Percentiles rank a stretch among this genome's conserved stretches.
phyloP scores from a whole-genome alignment of 2,329 filamentous ascomycete species.

The Penicillium occitanis region DNA sequence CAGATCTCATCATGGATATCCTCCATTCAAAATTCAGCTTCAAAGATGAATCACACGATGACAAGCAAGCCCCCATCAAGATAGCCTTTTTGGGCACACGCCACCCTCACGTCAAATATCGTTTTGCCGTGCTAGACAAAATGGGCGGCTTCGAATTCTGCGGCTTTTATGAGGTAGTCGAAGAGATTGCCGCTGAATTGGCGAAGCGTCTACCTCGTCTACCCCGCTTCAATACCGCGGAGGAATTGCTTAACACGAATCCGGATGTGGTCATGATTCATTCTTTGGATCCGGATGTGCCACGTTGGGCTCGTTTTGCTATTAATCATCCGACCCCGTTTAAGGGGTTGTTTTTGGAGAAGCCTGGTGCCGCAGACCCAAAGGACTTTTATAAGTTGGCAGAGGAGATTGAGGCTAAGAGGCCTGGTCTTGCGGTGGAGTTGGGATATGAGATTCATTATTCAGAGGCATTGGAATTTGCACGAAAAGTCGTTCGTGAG shows the following conservation, averaged over 20 bases:
- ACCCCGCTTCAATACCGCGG: conserved; percentile 20
- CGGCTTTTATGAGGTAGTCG: conserved; percentile 24
- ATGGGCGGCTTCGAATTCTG: conserved; percentile 25
- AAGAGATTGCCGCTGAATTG: conserved; percentile 21
- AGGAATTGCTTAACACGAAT: conserved; percentile 22
- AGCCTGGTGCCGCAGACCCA: conserved; percentile 24
- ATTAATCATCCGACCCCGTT: conserved; percentile 23
- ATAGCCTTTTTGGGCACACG: conserved; percentile 25
- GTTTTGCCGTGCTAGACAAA: conserved; percentile 24
- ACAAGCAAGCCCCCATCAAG: conserved; percentile 21
- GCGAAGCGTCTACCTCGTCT: conserved; percentile 23
- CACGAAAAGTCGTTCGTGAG: conserved; percentile 22
- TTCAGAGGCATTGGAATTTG: conserved; percentile 23
- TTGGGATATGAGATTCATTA: conserved; percentile 26
- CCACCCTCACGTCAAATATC: conserved; percentile 25
- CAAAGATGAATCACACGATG: conserved; percentile 18
- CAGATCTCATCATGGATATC: conserved; percentile 21
- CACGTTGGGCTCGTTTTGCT: conserved; percentile 24
- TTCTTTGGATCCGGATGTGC: conserved; percentile 24
- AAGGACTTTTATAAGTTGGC: conserved; percentile 23
- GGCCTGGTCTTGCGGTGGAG: conserved; percentile 22
- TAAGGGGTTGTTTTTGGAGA: conserved; percentile 24
- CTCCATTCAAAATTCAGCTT: conserved; percentile 23
- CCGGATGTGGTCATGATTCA: conserved; percentile 27
- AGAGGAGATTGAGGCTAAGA: conserved; percentile 21